Conservation (phyloP, 495 filamentous ascomycete genomes). For the Thozetella sp. region DNA sequence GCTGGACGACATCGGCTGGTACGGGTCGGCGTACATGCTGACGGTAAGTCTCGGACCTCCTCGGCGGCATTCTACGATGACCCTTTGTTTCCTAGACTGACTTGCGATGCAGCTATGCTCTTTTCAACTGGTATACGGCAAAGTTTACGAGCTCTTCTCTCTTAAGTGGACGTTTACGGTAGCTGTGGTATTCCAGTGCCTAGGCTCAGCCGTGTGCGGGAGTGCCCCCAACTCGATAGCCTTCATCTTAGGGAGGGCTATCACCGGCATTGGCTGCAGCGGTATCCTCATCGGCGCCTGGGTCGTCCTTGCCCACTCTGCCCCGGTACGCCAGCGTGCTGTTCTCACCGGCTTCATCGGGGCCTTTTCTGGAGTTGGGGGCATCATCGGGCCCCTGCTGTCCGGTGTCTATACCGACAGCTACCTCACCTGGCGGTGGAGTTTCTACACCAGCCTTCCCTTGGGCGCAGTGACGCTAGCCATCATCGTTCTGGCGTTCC, state of each 20-base stretch:
- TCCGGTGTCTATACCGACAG: slow-evolving; percentile 47
- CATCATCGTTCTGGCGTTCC: slow-evolving; percentile 35
- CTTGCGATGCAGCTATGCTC: slow-evolving; percentile 17
- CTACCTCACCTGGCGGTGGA: slow-evolving; percentile 28
- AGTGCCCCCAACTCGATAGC: slow-evolving; percentile 46
- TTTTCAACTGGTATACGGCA: slow-evolving; percentile 44
- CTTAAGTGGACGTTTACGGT: slow-evolving; percentile 37
- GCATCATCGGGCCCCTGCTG: slow-evolving; percentile 26
- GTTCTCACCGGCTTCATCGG: slow-evolving; percentile 28
- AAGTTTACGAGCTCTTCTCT: slow-evolving; percentile 42
- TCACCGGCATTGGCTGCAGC: slow-evolving; percentile 45
- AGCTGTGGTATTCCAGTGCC: slow-evolving; percentile 38
- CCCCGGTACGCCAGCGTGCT: slow-evolving; percentile 35
- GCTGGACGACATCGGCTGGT: slow-evolving; percentile 49
- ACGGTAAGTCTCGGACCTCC: slow-evolving; percentile 9
- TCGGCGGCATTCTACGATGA: neutral
- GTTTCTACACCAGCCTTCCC: slow-evolving; percentile 42
- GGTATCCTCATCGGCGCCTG: slow-evolving; percentile 28
- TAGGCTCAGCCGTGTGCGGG: slow-evolving; percentile 53
- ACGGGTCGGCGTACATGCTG: slow-evolving; percentile 50
- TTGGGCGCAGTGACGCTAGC: slow-evolving; percentile 20
- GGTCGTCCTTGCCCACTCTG: slow-evolving; percentile 52
- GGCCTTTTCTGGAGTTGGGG: neutral
- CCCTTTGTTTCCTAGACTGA: too few species aligned
- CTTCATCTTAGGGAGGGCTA: slow-evolving; percentile 54